A percentile compares a stretch with the other conserved stretches of the same genome.
phyloP scores from a whole-genome alignment of 352 stramenopile genomes.

The Paralagenidium karlingii region DNA sequence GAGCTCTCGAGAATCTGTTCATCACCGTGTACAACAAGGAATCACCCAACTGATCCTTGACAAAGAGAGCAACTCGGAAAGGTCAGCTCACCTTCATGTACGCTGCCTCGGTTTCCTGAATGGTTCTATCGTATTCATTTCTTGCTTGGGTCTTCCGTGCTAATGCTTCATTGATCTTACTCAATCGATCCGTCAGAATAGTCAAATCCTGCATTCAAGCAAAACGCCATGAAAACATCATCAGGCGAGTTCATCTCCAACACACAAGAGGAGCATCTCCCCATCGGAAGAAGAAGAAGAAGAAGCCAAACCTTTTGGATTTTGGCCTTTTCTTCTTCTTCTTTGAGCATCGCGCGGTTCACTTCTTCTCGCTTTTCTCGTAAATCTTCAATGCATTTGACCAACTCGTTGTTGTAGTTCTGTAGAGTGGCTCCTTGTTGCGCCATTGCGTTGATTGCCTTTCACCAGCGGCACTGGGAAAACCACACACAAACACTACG shows the following conservation, averaged over 20 bases:
- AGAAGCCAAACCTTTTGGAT: conserved; percentile 72
- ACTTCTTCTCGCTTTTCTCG: conserved; percentile 87
- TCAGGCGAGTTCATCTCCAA: too few relatives aligned
- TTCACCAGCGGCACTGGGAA: conserved; percentile 1
- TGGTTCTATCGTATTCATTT: conserved; percentile 91
- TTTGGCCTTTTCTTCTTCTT: conserved; percentile 91
- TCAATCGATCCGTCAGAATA: conserved; percentile 84
- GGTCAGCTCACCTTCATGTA: conserved; percentile 81
- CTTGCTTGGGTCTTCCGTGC: conserved; percentile 81
- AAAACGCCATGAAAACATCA: too few relatives aligned
- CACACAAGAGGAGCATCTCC: neutral
- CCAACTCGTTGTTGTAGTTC: conserved; percentile 95
- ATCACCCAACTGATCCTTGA: neutral
- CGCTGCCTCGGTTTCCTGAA: conserved; percentile 88
- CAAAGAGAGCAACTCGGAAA: too few relatives aligned
- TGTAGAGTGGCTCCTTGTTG: conserved; percentile 88
- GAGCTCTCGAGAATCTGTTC: conserved; percentile 86
- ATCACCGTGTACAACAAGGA: neutral
- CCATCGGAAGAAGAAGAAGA: neutral
- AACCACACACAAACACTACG: too few relatives aligned
- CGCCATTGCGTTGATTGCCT: conserved; percentile 33
- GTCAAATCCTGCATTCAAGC: conserved; percentile 71
- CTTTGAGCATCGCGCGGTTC: conserved; percentile 87
- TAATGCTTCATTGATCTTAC: conserved; percentile 87
- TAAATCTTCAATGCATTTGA: conserved; percentile 93